Conservation (phyloP, 164 flowering plant species). For the Magnolia kwangsiensis region DNA sequence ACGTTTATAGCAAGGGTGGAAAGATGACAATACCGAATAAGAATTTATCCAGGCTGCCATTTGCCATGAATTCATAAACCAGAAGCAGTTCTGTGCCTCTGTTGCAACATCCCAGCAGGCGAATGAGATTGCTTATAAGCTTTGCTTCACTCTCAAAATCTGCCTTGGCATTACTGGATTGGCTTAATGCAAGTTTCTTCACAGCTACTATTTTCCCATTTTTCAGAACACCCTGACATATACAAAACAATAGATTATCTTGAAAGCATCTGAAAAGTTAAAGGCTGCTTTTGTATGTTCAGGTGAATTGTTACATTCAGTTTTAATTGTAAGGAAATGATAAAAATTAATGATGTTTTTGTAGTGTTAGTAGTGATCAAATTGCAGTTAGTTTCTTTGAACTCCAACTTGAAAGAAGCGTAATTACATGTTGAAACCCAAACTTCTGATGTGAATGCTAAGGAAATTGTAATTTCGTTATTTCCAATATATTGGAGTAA, state of each 20-base stretch:
- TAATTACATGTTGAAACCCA: no score
- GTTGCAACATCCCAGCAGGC: slow-evolving; percentile 55
- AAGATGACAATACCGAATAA: slow-evolving; percentile 38
- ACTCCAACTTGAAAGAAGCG: no score
- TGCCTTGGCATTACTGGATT: slow-evolving; percentile 27
- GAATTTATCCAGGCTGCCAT: slow-evolving; percentile 52
- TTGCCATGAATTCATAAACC: slow-evolving; percentile 55
- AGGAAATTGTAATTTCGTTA: no score
- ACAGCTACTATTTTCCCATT: slow-evolving; percentile 56
- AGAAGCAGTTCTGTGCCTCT: slow-evolving; percentile 47
- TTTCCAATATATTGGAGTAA: no score
- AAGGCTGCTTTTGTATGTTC: not conserved
- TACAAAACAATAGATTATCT: not conserved
- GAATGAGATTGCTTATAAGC: slow-evolving; percentile 55
- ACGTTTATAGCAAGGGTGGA: no score
- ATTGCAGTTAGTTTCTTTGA: no score
- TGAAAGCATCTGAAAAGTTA: not conserved
- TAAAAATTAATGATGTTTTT: no score
- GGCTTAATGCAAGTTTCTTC: slow-evolving; percentile 37
- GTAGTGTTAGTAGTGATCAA: no score
- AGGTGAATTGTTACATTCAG: not conserved
- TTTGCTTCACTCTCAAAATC: slow-evolving; percentile 49
- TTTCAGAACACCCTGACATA: slow-evolving; percentile 39
- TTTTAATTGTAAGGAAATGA: no score
- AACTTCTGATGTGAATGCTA: no score